A percentile compares a stretch with the other conserved stretches of the same genome.
Evolutionary conservation across 768 basidiomycete genomes (phyloP).

Genomic region (Omphalotus guepiniiformis): DNA sequence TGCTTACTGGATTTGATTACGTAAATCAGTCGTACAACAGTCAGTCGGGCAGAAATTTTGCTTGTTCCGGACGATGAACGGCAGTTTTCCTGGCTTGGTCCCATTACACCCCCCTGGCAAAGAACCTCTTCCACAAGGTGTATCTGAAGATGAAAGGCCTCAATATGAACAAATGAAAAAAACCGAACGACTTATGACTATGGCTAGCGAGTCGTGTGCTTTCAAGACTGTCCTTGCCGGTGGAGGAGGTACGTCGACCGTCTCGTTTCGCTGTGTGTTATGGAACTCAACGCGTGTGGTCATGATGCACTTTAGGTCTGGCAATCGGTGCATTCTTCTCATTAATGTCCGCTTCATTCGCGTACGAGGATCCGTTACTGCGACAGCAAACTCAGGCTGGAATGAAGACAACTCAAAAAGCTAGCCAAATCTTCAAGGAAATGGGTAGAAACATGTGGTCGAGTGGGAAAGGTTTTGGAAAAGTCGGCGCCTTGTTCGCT

Average conservation of each 20-base stretch:
- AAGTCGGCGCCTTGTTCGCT: conserved; percentile 92
- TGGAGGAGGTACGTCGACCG: conserved; percentile 61
- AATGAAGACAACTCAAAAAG: conserved; percentile 69
- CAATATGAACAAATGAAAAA: conserved; percentile 67
- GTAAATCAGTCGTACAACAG: no score
- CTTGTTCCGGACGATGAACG: conserved; percentile 8
- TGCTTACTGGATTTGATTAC: no score
- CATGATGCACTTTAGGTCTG: conserved; percentile 53
- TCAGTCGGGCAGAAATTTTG: no score
- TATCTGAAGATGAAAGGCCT: conserved; percentile 74
- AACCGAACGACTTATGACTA: conserved; percentile 65
- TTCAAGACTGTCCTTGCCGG: conserved; percentile 81
- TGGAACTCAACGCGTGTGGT: conserved; percentile 14
- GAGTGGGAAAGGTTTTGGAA: conserved; percentile 88
- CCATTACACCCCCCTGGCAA: conserved; percentile 83
- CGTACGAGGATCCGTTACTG: conserved; percentile 89
- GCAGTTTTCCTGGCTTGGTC: conserved; percentile 42
- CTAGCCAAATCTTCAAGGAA: conserved; percentile 81
- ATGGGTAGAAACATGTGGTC: conserved; percentile 93
- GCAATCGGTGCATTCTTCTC: conserved; percentile 94
- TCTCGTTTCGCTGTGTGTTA: neutral
- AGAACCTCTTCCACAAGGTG: conserved; percentile 83
- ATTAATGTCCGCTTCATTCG: conserved; percentile 92
- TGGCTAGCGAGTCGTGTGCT: conserved; percentile 83
- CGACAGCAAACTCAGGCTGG: conserved; percentile 56